phyloP scores from a whole-genome alignment of 176 grass and related monocot species.

The Eremochloa ophiuroides region DNA sequence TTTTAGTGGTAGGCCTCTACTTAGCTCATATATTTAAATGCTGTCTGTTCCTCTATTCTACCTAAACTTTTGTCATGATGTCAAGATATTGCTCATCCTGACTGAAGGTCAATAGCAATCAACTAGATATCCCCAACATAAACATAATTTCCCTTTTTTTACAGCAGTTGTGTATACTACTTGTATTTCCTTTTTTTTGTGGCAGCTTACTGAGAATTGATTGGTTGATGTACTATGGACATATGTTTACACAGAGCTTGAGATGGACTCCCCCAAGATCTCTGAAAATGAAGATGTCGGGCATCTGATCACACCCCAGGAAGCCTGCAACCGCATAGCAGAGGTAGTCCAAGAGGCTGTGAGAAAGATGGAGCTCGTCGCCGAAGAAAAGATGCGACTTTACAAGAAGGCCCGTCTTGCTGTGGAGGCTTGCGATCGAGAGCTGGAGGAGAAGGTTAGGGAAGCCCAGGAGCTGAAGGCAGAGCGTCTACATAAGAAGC shows the following conservation, averaged over 20 bases:
- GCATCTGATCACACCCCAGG: conserved; percentile 82
- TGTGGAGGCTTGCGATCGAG: conserved; percentile 69
- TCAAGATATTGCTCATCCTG: too few species aligned
- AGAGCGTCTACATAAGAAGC: conserved; percentile 64
- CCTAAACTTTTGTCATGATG: neutral
- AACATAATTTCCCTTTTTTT: neutral
- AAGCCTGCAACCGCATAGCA: conserved; percentile 87
- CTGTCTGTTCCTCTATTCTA: neutral
- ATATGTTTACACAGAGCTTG: conserved; percentile 51
- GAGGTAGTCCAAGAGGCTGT: conserved; percentile 98
- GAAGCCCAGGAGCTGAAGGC: conserved; percentile 67
- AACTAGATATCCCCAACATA: neutral
- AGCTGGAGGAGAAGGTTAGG: conserved; percentile 82
- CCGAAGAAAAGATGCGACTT: conserved; percentile 81
- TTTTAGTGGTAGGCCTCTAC: neutral
- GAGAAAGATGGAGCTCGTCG: conserved; percentile 92
- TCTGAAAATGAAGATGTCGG: conserved; percentile 68
- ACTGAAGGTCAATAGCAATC: neutral
- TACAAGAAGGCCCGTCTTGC: conserved; percentile 67
- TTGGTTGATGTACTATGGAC: neutral
- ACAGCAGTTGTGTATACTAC: neutral
- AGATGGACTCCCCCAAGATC: conserved; percentile 72
- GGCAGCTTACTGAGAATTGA: neutral
- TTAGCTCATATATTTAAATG: neutral
- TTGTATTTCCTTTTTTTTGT: neutral